Evolutionary conservation across 1,284 basidiomycete species (phyloP).

Genomic region (Trichosporon faecale): DNA sequence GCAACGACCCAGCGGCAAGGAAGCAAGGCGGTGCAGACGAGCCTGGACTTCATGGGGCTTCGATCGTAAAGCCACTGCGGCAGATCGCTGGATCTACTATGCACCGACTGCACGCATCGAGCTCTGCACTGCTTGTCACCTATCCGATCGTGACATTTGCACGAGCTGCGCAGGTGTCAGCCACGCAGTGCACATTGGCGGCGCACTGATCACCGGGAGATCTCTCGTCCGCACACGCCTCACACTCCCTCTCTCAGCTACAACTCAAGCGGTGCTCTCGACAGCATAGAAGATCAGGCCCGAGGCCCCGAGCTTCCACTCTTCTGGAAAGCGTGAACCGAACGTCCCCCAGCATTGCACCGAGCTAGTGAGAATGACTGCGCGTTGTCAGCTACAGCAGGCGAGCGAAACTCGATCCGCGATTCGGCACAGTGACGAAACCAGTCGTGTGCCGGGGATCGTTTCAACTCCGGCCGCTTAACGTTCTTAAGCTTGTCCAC

Average conservation of each 20-base stretch:
- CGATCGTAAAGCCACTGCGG: not conserved
- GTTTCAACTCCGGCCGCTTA: no score
- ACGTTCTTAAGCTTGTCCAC: not conserved
- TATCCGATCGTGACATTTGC: not conserved
- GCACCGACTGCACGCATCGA: not conserved
- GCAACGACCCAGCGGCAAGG: no score
- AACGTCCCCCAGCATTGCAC: not conserved
- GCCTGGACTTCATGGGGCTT: not conserved
- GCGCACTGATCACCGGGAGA: not conserved
- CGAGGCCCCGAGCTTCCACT: not conserved
- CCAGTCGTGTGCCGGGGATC: no score
- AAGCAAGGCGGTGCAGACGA: not conserved
- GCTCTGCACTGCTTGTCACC: not conserved
- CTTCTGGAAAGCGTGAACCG: not conserved
- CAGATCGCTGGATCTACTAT: not conserved
- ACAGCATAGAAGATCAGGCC: not conserved
- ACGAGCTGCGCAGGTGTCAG: not conserved
- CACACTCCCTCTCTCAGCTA: no score
- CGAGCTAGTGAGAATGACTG: not conserved
- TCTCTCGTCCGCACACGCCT: no score
- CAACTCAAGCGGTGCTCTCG: no score
- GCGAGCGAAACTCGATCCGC: not conserved
- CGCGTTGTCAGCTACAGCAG: not conserved
- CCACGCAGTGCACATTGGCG: not conserved
- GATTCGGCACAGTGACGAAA: no score